Conservation (phyloP, 768 basidiomycete genomes). For the Hortiboletus campestris region DNA sequence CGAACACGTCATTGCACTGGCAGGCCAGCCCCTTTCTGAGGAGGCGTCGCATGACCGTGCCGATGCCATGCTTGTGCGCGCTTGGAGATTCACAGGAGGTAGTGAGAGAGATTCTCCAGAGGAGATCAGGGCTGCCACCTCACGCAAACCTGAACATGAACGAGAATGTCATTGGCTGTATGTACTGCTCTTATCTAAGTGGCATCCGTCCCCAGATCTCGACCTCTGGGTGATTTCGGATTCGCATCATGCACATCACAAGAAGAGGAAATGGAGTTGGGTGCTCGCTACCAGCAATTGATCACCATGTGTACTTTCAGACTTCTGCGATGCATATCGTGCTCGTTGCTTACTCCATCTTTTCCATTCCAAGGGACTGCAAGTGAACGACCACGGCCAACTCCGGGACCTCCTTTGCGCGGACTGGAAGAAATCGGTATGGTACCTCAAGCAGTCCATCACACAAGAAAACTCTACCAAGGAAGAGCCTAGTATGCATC, state of each 20-base stretch:
- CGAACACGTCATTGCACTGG: background rate
- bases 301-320: background rate
- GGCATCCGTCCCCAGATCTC: background rate
- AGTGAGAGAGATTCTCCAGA: background rate
- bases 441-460: background rate
- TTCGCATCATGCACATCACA: background rate
- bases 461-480: background rate
- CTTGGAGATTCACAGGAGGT: constrained; percentile 2
- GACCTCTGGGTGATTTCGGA: background rate
- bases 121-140: background rate
- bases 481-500: background rate
- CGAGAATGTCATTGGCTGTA: background rate
- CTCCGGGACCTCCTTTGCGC: background rate
- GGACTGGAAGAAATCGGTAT: background rate
- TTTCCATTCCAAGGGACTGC: background rate
- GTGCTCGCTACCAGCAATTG: background rate
- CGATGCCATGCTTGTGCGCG: background rate
- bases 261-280: background rate
- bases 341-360: background rate
- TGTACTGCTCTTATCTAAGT: background rate
- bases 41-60: background rate
- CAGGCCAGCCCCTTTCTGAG: background rate
- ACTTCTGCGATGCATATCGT: background rate
- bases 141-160: background rate
- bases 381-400: background rate